Conservation (phyloP, 2,329 filamentous ascomycete species). For the Aureobasidium sp. region DNA sequence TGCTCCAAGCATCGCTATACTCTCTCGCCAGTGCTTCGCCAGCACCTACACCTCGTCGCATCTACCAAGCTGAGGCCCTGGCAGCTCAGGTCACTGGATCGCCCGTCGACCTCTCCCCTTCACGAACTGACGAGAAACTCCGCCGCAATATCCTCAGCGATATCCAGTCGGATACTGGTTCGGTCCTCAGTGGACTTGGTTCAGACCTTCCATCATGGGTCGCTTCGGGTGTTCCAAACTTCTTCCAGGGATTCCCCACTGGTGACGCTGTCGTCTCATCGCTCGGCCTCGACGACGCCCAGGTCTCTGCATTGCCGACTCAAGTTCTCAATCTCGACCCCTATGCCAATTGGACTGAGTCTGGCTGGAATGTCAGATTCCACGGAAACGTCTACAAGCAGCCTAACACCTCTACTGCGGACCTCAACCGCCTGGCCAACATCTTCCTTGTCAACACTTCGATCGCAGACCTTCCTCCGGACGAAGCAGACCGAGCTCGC, state of each 20-base stretch:
- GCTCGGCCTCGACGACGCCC: slow-evolving; percentile 49
- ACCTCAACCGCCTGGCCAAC: slow-evolving; percentile 60
- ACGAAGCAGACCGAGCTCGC: slow-evolving; percentile 57
- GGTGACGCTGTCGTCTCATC: slow-evolving; percentile 33
- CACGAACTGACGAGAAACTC: slow-evolving; percentile 31
- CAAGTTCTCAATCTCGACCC: slow-evolving; percentile 61
- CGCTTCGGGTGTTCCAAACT: slow-evolving; percentile 55
- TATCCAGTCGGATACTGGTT: slow-evolving; percentile 34
- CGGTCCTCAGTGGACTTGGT: slow-evolving; percentile 40
- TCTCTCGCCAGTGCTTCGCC: slow-evolving; percentile 19
- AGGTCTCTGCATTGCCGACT: slow-evolving; percentile 55
- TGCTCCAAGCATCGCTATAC: slow-evolving; percentile 11
- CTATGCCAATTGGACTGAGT: slow-evolving; percentile 66
- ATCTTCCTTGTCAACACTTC: slow-evolving; percentile 59
- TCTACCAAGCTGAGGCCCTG: slow-evolving; percentile 15
- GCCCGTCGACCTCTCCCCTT: slow-evolving; percentile 32
- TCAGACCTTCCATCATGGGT: slow-evolving; percentile 52
- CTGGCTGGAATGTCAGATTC: slow-evolving; percentile 67
- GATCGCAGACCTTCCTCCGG: slow-evolving; percentile 48
- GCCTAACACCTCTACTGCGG: slow-evolving; percentile 56
- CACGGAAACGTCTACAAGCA: slow-evolving; percentile 78
- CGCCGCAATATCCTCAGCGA: slow-evolving; percentile 44
- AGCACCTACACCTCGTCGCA: slow-evolving; percentile 13
- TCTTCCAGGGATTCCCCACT: slow-evolving; percentile 58
- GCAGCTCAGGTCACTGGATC: slow-evolving; percentile 43